Evolutionary conservation across 1,139 yeast genomes (phyloP).

Genomic region (Yamadazyma blattariae): DNA sequence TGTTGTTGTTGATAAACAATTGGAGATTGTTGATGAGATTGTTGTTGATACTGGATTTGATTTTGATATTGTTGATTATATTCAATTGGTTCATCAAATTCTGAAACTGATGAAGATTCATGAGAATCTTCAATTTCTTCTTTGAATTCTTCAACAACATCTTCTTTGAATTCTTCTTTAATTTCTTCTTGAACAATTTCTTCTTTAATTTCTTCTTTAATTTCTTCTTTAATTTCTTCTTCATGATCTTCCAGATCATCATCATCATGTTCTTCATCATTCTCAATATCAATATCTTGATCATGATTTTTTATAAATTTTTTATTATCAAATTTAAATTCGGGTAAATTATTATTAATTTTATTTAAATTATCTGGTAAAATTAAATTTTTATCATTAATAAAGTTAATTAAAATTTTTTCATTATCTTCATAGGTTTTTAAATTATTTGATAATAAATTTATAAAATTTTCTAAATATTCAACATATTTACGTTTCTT

Average conservation of each 20-base stretch:
- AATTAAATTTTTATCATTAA: background rate
- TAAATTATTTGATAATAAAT: constrained; percentile 44
- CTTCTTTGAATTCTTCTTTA: background rate
- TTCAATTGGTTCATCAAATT: too few relatives aligned
- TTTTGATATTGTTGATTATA: too few relatives aligned
- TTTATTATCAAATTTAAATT: constrained; percentile 10
- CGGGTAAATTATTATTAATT: constrained; percentile 8
- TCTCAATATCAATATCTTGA: constrained; percentile 1
- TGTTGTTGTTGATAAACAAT: too few relatives aligned
- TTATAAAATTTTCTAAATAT: constrained; percentile 67
- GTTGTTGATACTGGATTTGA: too few relatives aligned
- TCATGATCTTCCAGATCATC: background rate
- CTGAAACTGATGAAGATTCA: background rate
- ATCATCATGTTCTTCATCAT: background rate
- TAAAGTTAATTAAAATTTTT: constrained; percentile 6
- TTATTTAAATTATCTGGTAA: constrained; percentile 4
- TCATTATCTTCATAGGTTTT: constrained; percentile 13
- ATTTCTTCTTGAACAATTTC: too few relatives aligned
- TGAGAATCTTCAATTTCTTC: background rate
- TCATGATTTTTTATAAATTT: constrained; percentile 4
- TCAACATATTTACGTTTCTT: constrained; percentile 93
- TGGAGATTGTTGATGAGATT: too few relatives aligned
- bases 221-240: background rate
- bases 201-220: background rate
- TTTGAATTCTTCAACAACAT: constrained; percentile 1